Percentiles rank a stretch among this genome's conserved stretches.
phyloP scores from a whole-genome alignment of 768 basidiomycete species.

The Chalciporus piperatus region DNA sequence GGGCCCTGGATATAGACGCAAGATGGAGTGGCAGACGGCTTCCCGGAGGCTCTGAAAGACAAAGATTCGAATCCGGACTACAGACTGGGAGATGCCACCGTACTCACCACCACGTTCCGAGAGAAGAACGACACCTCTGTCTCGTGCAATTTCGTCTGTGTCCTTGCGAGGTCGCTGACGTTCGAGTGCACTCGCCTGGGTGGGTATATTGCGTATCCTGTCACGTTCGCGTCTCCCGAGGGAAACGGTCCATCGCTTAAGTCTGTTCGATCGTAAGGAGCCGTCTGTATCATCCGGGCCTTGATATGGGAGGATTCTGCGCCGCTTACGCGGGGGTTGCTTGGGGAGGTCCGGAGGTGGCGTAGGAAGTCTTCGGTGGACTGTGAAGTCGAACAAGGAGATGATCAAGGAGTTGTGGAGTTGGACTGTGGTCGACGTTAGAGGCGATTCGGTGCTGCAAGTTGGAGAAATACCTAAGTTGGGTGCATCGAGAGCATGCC shows the following conservation, averaged over 20 bases:
- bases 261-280: slow-evolving; percentile 55
- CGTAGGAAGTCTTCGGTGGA: slow-evolving; percentile 63
- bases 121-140: slow-evolving; percentile 64
- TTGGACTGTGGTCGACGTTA: slow-evolving; percentile 49
- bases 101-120: slow-evolving; percentile 60
- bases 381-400: slow-evolving; percentile 77
- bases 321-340: slow-evolving; percentile 63
- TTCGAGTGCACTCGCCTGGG: slow-evolving; percentile 44
- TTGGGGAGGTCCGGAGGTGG: slow-evolving; percentile 63
- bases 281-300: slow-evolving; percentile 58
- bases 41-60: slow-evolving; percentile 59
- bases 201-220: slow-evolving; percentile 52
- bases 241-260: slow-evolving; percentile 74
- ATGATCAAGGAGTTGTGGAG: slow-evolving; percentile 83
- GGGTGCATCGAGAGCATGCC: slow-evolving; percentile 57
- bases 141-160: slow-evolving; percentile 66
- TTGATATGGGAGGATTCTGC: slow-evolving; percentile 68
- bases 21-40: slow-evolving; percentile 69
- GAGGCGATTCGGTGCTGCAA: not conserved
- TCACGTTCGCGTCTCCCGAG: slow-evolving; percentile 75
- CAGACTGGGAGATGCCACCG: not conserved
- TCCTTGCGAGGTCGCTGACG: slow-evolving; percentile 45
- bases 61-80: not conserved
- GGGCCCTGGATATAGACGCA: slow-evolving; percentile 69
- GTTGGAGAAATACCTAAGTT: slow-evolving; percentile 41